phyloP scores from a whole-genome alignment of 805 yeast species.

The Teunomyces lycoperdinae region DNA sequence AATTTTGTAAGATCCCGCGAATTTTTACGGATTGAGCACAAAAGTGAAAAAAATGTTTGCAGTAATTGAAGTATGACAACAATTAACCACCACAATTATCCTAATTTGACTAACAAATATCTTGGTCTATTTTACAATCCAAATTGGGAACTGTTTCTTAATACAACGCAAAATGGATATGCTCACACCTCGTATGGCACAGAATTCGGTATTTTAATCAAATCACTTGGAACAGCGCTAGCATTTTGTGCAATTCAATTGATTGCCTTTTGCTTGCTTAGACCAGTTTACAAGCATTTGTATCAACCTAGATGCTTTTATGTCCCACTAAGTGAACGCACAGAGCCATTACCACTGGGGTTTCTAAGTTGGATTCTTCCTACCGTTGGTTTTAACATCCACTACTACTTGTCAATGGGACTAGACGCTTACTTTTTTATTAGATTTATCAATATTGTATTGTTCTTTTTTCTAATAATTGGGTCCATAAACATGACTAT shows the following conservation, averaged over 20 bases:
- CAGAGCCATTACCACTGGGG: conserved; percentile 37
- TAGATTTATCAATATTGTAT: conserved; percentile 53
- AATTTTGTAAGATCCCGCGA: neutral
- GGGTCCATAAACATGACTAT: conserved; percentile 57
- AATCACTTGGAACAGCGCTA: conserved; percentile 54
- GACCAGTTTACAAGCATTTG: conserved; percentile 31
- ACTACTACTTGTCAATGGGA: conserved; percentile 51
- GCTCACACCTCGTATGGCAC: conserved; percentile 61
- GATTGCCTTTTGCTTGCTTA: conserved; percentile 33
- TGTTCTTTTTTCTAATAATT: conserved; percentile 49
- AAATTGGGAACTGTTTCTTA: conserved; percentile 38
- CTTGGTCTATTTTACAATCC: conserved; percentile 28
- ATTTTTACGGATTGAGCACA: neutral
- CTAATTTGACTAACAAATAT: conserved; percentile 25
- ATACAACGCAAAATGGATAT: conserved; percentile 53
- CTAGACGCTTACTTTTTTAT: conserved; percentile 74
- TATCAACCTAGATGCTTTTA: conserved; percentile 56
- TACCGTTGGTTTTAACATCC: conserved; percentile 36
- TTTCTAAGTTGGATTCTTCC: conserved; percentile 58
- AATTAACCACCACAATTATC: conserved; percentile 18
- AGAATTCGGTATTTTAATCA: conserved; percentile 52
- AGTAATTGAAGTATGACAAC: conserved; percentile 2
- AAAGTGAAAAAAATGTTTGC: neutral
- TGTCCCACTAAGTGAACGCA: conserved; percentile 39
- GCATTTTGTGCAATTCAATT: conserved; percentile 55